phyloP scores from a whole-genome alignment of 345 rosid genomes.

The Atalantia buxifolia region DNA sequence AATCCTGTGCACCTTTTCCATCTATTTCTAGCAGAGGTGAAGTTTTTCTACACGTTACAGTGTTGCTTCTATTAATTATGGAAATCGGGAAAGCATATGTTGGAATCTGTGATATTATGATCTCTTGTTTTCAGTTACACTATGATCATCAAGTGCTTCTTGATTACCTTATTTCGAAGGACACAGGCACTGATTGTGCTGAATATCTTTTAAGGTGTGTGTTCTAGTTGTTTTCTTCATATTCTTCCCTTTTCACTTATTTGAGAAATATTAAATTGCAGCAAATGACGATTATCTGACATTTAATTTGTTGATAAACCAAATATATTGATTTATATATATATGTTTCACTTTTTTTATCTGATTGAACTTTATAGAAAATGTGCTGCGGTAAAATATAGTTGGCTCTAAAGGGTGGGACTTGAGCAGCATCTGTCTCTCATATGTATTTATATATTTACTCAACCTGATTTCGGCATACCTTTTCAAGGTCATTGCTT shows the following conservation, averaged over 20 bases:
- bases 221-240: slow-evolving; percentile 16
- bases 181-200: slow-evolving; percentile 64
- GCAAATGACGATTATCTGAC: background rate
- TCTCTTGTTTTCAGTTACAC: slow-evolving; percentile 49
- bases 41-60: background rate
- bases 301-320: background rate
- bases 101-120: background rate
- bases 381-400: background rate
- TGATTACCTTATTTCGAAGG: slow-evolving; percentile 88
- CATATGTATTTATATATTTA: background rate
- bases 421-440: background rate
- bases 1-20: slow-evolving; percentile 69
- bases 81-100: background rate
- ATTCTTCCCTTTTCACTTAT: background rate
- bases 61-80: background rate
- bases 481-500: background rate
- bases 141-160: slow-evolving; percentile 94
- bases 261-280: background rate
- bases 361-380: background rate
- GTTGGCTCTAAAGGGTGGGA: background rate
- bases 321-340: background rate
- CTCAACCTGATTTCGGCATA: background rate
- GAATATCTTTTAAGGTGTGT: slow-evolving; percentile 76
- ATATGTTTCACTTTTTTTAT: background rate
- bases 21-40: slow-evolving; percentile 76